These are phyloP conservation scores for Torrubiellomyces zombiae DNA, from an alignment of 2,329 filamentous ascomycete species.

Conservation along the genomic window DNA sequence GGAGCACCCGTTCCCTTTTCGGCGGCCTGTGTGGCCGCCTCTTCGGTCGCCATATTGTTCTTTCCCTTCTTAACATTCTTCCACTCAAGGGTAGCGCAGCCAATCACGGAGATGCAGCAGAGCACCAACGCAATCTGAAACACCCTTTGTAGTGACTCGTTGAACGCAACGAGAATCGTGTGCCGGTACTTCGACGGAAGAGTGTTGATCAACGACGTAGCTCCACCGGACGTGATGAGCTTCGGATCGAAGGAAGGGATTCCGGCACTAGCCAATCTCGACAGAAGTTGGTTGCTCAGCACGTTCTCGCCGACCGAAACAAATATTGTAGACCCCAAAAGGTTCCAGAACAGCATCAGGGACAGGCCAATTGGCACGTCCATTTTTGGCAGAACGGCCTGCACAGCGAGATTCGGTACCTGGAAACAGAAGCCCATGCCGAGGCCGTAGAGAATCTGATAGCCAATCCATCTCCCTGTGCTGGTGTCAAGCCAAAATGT, in stretches of 20 bases:
- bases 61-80: too few relatives aligned
- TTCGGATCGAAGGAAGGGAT: slow-evolving; percentile 12
- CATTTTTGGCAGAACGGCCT: slow-evolving; percentile 3
- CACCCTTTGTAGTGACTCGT: too few relatives aligned
- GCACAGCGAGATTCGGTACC: slow-evolving; percentile 26
- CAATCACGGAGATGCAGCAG: too few relatives aligned
- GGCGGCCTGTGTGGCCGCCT: too few relatives aligned
- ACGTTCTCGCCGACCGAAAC: slow-evolving; percentile 28
- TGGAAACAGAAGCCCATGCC: slow-evolving; percentile 28
- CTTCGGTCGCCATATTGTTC: too few relatives aligned
- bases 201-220: background rate
- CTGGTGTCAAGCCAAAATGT: slow-evolving; percentile 11
- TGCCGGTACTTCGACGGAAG: slow-evolving; percentile 1
- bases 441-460: slow-evolving; percentile 22
- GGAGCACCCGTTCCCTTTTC: too few relatives aligned
- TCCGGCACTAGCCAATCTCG: slow-evolving; percentile 13
- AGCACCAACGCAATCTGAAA: too few relatives aligned
- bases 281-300: slow-evolving; percentile 22
- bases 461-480: slow-evolving; percentile 9
- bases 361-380: slow-evolving; percentile 26
- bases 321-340: slow-evolving; percentile 29
- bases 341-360: slow-evolving; percentile 16
- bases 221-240: slow-evolving; percentile 1
- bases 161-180: too few relatives aligned
- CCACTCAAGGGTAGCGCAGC: too few relatives aligned